Conservation (phyloP, 2,329 filamentous ascomycete genomes). For the Arthroderma sp. region DNA sequence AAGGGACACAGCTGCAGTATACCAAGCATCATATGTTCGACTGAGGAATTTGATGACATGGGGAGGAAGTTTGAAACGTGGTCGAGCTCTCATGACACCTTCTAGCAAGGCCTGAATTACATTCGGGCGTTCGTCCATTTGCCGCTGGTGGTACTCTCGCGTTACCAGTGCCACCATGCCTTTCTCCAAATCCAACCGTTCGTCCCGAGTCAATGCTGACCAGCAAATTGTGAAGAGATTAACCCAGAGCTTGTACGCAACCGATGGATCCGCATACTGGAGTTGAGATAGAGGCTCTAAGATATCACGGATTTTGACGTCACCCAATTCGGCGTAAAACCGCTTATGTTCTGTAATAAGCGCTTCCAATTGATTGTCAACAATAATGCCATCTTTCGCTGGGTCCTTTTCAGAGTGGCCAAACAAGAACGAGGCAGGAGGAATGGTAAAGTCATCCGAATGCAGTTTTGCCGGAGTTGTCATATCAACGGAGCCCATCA, state of each 20-base stretch:
- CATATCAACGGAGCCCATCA: constrained; percentile 83
- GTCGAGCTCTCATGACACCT: constrained; percentile 70
- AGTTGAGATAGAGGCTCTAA: constrained; percentile 83
- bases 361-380: constrained; percentile 69
- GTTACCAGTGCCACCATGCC: constrained; percentile 82
- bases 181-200: constrained; percentile 78
- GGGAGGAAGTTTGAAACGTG: constrained; percentile 81
- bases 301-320: constrained; percentile 76
- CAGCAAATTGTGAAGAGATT: constrained; percentile 85
- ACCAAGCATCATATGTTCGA: constrained; percentile 93
- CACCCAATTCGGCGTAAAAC: constrained; percentile 73
- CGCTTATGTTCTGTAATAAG: constrained; percentile 65
- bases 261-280: constrained; percentile 71
- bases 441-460: constrained; percentile 67
- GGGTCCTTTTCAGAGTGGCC: constrained; percentile 59
- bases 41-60: constrained; percentile 94
- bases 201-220: constrained; percentile 76
- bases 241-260: constrained; percentile 84
- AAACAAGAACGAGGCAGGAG: constrained; percentile 61
- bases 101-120: constrained; percentile 87
- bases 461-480: constrained; percentile 67
- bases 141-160: constrained; percentile 87
- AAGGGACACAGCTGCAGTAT: constrained; percentile 78
- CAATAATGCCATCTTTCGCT: constrained; percentile 50
- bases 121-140: constrained; percentile 89